Base-by-base conservation (phyloP, 495 filamentous ascomycete species). In the Penicillium pancosmium region DNA sequence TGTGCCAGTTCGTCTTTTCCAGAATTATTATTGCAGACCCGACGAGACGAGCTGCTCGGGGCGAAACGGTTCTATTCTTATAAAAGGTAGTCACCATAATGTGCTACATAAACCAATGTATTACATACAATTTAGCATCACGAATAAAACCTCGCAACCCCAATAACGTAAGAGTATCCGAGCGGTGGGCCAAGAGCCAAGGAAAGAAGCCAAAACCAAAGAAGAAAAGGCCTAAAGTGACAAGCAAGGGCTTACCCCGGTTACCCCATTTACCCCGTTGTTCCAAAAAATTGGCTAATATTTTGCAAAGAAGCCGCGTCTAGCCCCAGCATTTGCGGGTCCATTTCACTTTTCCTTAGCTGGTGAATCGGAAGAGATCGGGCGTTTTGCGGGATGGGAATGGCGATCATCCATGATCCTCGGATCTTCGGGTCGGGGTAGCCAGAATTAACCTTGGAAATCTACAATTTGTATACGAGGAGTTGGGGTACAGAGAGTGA, bases 351-450 rank as follows among this genome's bases (percentile, higher is more conserved):
- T 44, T 40, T 44, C 41, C 41, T 9, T 16, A 21, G 16, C n/a
- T 18, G 41, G 41, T 16, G 8, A 44, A 44, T 44, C 41, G 41
- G 41, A 18, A 16, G 41, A 44, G 41, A 44, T 44, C 41, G 41
- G 41, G 41, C 36, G 4, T 38, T 38, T 12, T 15, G 36, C 15
- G 36, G 36, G 12, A 40, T 40, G 36, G 11, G 15, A 40, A 40
- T n/a, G 36, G 11, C 36, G 36, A 40, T 44, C 41, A 18, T n/a
- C 15, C 36, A 38, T 38, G 36, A 38, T 38, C 36, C 36, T 12
- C 8, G 36, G 36, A n/a, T 31, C 27, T 31, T 31, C 8, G 27
- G 27, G 27, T 31, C 27, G 27, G 27, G 27, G 27, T 31, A 31
- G 27, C 8, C 8, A 31, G 6, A 31, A 31, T 31, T 6, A 31